Evolutionary conservation across 176 grass and related monocot genomes (phyloP).

Genomic region (Elymus sibiricus): DNA sequence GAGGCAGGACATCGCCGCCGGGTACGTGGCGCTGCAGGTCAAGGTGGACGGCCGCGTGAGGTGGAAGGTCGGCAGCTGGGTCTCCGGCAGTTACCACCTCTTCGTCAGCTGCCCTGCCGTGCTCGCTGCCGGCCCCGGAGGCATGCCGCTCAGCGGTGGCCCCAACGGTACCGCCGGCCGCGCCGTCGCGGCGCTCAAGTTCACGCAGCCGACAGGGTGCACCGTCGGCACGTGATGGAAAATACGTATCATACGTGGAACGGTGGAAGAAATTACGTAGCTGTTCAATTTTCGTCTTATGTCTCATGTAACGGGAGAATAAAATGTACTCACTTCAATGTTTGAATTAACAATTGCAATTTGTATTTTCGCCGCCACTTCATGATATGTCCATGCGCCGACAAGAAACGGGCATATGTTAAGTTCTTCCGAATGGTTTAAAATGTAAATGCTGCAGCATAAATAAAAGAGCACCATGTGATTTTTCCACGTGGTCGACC

Average conservation of each 20-base stretch:
- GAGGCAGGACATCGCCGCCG: slow-evolving; percentile 58
- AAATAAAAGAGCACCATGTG: no score
- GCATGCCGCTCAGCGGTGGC: neutral
- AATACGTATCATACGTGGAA: neutral
- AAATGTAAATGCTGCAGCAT: no score
- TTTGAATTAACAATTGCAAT: no score
- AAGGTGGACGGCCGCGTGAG: slow-evolving; percentile 53
- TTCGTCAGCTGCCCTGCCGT: slow-evolving; percentile 80
- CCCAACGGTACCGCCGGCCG: neutral
- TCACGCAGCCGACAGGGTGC: slow-evolving; percentile 48
- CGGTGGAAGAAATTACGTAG: neutral
- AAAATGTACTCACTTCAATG: no score
- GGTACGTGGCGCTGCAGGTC: slow-evolving; percentile 63
- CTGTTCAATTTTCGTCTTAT: neutral
- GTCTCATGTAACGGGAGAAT: no score
- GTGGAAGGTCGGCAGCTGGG: slow-evolving; percentile 86
- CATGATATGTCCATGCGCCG: no score
- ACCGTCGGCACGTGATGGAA: slow-evolving; percentile 50
- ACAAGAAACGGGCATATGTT: no score
- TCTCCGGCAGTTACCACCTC: slow-evolving; percentile 68
- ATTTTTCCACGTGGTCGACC: no score
- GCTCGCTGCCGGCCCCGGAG: slow-evolving; percentile 25
- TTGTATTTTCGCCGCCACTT: no score
- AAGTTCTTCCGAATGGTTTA: no score
- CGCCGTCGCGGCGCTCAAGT: slow-evolving; percentile 44